A percentile compares a stretch with the other conserved stretches of the same genome.
phyloP scores from a whole-genome alignment of 306 rosid genomes.

The Cajanus cajan region DNA sequence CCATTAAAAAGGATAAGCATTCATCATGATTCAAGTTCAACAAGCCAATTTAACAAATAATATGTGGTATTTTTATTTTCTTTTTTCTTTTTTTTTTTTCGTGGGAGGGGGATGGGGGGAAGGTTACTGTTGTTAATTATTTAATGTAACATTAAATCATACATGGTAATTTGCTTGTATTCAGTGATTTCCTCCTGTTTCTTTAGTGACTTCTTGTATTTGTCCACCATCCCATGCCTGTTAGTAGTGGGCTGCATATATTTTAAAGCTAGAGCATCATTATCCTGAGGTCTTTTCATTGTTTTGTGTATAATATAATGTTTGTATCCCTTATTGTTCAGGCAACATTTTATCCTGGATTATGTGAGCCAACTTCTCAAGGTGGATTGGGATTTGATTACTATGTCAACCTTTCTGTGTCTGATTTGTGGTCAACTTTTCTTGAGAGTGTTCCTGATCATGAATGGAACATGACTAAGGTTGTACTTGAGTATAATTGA shows the following conservation, averaged over 20 bases:
- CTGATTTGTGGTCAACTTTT: constrained; percentile 88
- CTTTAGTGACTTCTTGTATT: neutral
- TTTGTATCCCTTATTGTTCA: constrained; percentile 38
- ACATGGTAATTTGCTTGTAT: neutral
- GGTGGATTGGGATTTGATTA: constrained; percentile 99
- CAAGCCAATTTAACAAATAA: neutral
- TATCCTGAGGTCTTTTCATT: neutral
- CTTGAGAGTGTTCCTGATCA: constrained; percentile 76
- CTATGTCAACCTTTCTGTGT: constrained; percentile 74
- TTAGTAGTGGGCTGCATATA: neutral
- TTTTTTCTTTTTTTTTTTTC: no score
- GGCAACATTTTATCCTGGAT: constrained; percentile 92
- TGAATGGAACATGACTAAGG: constrained; percentile 97
- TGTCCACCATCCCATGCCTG: neutral
- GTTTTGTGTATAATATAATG: constrained; percentile 3
- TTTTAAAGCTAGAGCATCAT: neutral
- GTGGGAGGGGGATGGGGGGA: no score
- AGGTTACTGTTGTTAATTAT: neutral
- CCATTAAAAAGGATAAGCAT: neutral
- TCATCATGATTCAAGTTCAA: neutral
- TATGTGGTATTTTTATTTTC: no score
- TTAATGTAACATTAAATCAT: neutral
- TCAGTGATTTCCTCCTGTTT: neutral
- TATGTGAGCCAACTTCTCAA: constrained; percentile 91
- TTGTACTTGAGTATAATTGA: constrained; percentile 29